These are phyloP conservation scores for Podila epicladia DNA, from an alignment of 192 early-diverging fungal species.

Conservation along the genomic window DNA sequence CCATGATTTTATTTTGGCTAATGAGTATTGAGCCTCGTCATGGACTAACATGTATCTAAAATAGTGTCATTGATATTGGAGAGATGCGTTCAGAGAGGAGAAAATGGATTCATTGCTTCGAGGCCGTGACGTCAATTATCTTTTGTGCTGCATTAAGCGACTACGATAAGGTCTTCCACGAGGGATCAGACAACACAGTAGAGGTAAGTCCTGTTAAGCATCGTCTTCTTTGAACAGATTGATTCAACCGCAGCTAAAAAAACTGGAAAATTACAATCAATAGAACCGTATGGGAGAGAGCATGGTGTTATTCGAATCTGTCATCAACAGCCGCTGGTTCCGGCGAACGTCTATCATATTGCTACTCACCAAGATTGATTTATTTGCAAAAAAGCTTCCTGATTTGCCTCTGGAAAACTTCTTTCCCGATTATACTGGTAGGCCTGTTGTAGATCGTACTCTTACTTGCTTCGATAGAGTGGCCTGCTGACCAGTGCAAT, in stretches of 20 bases:
- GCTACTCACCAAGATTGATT: conserved; percentile 94
- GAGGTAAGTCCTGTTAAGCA: not conserved
- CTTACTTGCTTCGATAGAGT: not conserved
- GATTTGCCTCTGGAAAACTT: conserved; percentile 80
- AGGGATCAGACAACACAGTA: conserved; percentile 75
- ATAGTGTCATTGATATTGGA: conserved; percentile 87
- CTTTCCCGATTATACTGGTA: conserved; percentile 86
- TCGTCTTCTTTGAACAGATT: not conserved
- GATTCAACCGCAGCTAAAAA: not conserved
- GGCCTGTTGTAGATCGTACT: no score
- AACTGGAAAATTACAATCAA: not conserved
- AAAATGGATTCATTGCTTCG: conserved; percentile 92
- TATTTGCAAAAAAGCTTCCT: conserved; percentile 84
- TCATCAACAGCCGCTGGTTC: conserved; percentile 95
- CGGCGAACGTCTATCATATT: conserved; percentile 90
- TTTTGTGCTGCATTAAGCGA: conserved; percentile 94
- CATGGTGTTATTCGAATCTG: conserved; percentile 88
- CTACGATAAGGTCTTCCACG: conserved; percentile 91
- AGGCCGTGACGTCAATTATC: conserved; percentile 89
- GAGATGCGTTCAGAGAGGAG: conserved; percentile 83
- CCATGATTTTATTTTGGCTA: no score
- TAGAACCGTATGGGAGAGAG: conserved; percentile 95
- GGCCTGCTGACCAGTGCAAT: no score
- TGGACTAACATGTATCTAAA: not conserved
- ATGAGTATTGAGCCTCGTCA: not conserved